Base-by-base conservation (phyloP, 257 asterid species). In the Buddleja alternifolia region DNA sequence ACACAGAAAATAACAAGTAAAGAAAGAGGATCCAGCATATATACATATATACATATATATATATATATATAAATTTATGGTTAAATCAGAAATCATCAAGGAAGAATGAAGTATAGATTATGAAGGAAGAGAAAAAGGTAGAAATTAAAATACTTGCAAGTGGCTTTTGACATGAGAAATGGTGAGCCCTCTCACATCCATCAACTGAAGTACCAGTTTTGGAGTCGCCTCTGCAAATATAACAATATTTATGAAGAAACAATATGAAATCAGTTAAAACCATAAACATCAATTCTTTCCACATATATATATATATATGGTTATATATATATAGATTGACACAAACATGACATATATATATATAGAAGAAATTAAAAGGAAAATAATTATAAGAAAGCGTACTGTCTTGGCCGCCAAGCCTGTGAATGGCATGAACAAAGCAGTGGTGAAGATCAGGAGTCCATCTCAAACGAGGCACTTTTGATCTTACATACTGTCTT, bases 111-210 rank as follows among this genome's bases (percentile, higher is more conserved):
- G n/a, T n/a, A n/a, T n/a, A n/a, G n/a, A n/a, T n/a, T n/a, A n/a
- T n/a, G n/a, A n/a, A n/a, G n/a, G n/a, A n/a, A 29, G 2, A 55
- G 25, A 48, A 40, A 24, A 20, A 9, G 4, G 4, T 7, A 58
- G 8, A 8, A 46, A 7, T 24, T 11, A 36, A 44, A 6, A 23
- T 10, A 48, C 98, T 92, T 92, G 98, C 4, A 92, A 85, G 60
- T 92, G 98, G 83, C 96, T 89, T 80, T 92, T 92, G 63, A 92
- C 98, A 80, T 92, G 98, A 75, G 98, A 84, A 61, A 89, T 92
- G 21, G 96, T 89, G 70, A 92, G 89, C 19, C 98, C 96, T 80
- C 83, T 84, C 6, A 89, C 92, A 77, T 89, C 94, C 98, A 92
- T 92, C 76, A 81, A 45, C 62, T 87, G 96, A 17, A 87, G 84